Base-by-base conservation (phyloP, 2,329 filamentous ascomycete genomes). In the Talaromyces albobiverticillius region DNA sequence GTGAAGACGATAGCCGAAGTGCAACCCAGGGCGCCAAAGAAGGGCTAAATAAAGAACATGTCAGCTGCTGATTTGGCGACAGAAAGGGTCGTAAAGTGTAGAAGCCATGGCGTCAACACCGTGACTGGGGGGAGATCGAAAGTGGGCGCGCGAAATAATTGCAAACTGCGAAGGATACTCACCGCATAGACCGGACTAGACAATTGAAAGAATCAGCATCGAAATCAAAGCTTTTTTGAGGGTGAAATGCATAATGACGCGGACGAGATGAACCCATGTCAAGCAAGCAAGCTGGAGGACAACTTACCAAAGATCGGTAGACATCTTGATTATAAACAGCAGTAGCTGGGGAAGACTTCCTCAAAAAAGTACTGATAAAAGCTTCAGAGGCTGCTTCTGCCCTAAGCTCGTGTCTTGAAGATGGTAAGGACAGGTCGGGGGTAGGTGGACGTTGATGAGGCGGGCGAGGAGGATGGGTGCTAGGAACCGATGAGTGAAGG, bases 1-100 rank as follows among this genome's bases (percentile, higher is more conserved):
- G 91, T 95, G 83, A 96, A 96, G 71, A 96, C 89, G 71, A 96
- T 96, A 76, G 91, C 90, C 63, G 85, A 88, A 68, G 87, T 94
- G 84, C 92, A 96, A 76, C 92, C 92, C 88, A 96, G 94, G 75
- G 90, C 91, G 80, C 92, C 91, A 71, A 96, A 96, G 82, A 96
- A 96, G 78, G 92, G 86, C 84, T 87, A 71, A 62, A 59, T 58
- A 65, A 75, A 68, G 47, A 52, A 50, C 20, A 48, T 46, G 46
- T 54, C 43, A 54, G 52, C 46, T 51, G 42, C 32, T 38, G 7
- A 25, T 46, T 46, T 18, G 7, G 18, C 10, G n/a, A 26, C 22
- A 23, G 14, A 22, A 22, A 20, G 18, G 18, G 22, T 16, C 22
- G 18, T n/a, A 40, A 34, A 22, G 22, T 47, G 26, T 9, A 25